Evolutionary conservation across 257 asterid species (phyloP).

Genomic region (Galeopsis tetrahit): DNA sequence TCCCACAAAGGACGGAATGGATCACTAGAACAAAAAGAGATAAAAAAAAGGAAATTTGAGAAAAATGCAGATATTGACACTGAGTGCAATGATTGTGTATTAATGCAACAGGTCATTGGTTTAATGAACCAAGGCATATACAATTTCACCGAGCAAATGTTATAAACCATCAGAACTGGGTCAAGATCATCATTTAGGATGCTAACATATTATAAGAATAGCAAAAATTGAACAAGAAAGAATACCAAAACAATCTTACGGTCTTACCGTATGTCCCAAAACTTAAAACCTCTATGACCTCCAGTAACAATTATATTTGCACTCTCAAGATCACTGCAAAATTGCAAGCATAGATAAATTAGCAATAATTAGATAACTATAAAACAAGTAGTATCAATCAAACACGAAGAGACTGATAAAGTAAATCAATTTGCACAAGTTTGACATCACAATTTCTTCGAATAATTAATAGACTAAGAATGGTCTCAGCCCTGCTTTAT

Average conservation of each 20-base stretch:
- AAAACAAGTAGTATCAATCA: constrained; percentile 22
- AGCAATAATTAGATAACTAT: constrained; percentile 23
- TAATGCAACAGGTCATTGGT: background rate
- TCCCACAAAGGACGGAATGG: constrained; percentile 90
- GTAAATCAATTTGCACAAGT: constrained; percentile 14
- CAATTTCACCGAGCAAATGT: background rate
- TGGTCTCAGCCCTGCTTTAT: background rate
- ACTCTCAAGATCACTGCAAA: constrained; percentile 69
- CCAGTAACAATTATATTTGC: constrained; percentile 66
- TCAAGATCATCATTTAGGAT: constrained; percentile 25
- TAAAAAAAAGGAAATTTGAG: constrained; percentile 30
- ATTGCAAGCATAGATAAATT: constrained; percentile 17
- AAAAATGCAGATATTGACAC: constrained; percentile 25
- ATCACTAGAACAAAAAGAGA: constrained; percentile 58
- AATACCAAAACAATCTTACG: background rate
- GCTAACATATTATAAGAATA: background rate
- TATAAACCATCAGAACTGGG: constrained; percentile 2
- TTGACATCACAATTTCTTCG: constrained; percentile 14
- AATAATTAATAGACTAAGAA: background rate
- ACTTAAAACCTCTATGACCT: constrained; percentile 78
- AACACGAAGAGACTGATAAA: background rate
- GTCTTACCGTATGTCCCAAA: constrained; percentile 91
- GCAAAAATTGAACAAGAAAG: background rate
- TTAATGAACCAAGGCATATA: constrained; percentile 1
- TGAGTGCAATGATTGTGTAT: constrained; percentile 8